Base-by-base conservation (phyloP, 73 alveolate genomes). In the Paramecium primaurelia region DNA sequence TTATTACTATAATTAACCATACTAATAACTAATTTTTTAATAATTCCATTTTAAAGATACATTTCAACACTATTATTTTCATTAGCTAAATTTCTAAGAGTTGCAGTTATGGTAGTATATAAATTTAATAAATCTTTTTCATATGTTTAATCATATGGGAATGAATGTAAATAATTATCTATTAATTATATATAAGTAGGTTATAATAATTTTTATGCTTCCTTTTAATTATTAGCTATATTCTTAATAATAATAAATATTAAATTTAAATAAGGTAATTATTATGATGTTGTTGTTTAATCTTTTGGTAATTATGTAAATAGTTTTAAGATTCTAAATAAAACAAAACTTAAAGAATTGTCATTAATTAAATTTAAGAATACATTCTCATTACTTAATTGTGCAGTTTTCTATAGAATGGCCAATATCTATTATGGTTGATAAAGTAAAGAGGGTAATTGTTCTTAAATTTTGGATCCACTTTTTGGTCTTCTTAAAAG, bases 51-150 rank as follows among this genome's bases (percentile, higher is more conserved):
- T 36, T 71, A 59, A 26, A 89, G 42, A 73, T 45, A 89, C 32
- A 89, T 49, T 6, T 69, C 88, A 9, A 73, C 77, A 45, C 94
- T 71, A 45, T 40, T 69, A 32, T 47, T 45, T 34, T 89, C 92
- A 16, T 59, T 83, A 40, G 94, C 75, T 18, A 89, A 71, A 42
- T 89, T 89, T 47, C 94, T 89, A 11, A 89, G 42, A 89, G 77
- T 42, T 32, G 94, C 94, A 10, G 91, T 71, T 11, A 89, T 71
- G 5, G 47, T 71, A 25, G 73, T 89, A 49, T 89, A 71, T 16
- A 89, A 49, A 42, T 44, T 71, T 28, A 71, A 18, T 6, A 89
- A 40, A 20, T 89, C 88, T 71, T 20, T 45, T 7, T 89, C 91
- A 71, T 44, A 58, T 0, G 77, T 54, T 89, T 89, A 14, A 8